Evolutionary conservation across 441 rosid genomes (phyloP), one percentile per base, ranked within the genome.

Genomic region (Croton laevigatus): DNA sequence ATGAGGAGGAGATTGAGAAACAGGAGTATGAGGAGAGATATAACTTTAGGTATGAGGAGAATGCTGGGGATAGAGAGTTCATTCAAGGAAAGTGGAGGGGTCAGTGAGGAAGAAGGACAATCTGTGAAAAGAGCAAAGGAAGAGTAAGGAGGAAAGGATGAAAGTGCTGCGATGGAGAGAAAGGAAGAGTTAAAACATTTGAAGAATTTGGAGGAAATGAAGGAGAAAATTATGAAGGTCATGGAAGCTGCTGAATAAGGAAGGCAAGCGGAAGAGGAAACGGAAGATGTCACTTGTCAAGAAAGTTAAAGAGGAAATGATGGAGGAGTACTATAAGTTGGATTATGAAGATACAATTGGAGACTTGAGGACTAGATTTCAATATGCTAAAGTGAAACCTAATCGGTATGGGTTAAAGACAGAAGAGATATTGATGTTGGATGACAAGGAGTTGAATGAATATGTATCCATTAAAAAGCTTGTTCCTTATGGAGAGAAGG

Each of bases 321-420:
- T 91, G 91, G 97, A 94, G 63, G 97, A 94, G 78, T 89, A 88
- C 59, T 92, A 94, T 78, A 89, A 89, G 73, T 81, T 94, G 83
- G 99, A 94, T 73, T 92, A 92, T 57, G 99, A 94, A 83, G 98
- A 75, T 76, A 88, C 93, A 53, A 79, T 92, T 59, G 97, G 91
- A 73, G 91, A 89, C 78, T 70, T 92, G 82, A 92, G 88, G 77
- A 94, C 98, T 19, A 89, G 98, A 88, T 94, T 94, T 55, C 89
- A 84, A 80, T 92, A 92, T 78, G 87, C 92, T 0, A 89, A 89
- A 84, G 88, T 84, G 48, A 62, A 87, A 52, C 91, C 93, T 11
- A 92, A 88, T 75, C 85, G 66, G 62, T 92, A 62, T 51, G 91
- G 91, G 27, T 72, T 94, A 70, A 87, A 79, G 68, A 79, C 89